Evolutionary conservation across 129 eudicot genomes (phyloP).

Genomic region (Centaurea solstitialis): DNA sequence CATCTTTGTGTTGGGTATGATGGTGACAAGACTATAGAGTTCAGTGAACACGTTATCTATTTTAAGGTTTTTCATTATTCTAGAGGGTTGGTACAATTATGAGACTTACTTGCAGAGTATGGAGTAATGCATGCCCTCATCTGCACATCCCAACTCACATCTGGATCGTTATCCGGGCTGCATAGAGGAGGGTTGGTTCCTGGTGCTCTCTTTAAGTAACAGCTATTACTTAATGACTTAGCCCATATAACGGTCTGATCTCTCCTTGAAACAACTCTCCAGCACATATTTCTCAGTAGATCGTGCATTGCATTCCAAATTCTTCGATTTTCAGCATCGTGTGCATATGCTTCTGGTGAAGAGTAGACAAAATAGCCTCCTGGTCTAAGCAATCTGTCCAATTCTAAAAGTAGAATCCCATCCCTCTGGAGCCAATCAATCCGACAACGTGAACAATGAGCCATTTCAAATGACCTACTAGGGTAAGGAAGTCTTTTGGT

Average conservation of each 20-base stretch:
- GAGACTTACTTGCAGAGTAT: slow-evolving; percentile 69
- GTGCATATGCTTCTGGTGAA: slow-evolving; percentile 95
- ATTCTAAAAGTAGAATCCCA: slow-evolving; percentile 73
- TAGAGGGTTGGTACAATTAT: neutral
- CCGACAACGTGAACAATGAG: slow-evolving; percentile 89
- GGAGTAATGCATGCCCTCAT: slow-evolving; percentile 88
- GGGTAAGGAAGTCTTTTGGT: slow-evolving; percentile 88
- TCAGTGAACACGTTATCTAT: neutral
- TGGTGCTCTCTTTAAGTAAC: slow-evolving; percentile 60
- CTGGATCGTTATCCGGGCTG: slow-evolving; percentile 68
- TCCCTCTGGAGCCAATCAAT: slow-evolving; percentile 95
- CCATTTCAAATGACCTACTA: slow-evolving; percentile 84
- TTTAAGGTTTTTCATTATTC: neutral
- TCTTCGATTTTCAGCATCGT: slow-evolving; percentile 74
- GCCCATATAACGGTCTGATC: slow-evolving; percentile 96
- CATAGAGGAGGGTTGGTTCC: slow-evolving; percentile 73
- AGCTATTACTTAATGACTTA: slow-evolving; percentile 74
- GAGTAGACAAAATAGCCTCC: slow-evolving; percentile 93
- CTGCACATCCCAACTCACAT: slow-evolving; percentile 72
- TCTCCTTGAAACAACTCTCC: slow-evolving; percentile 86
- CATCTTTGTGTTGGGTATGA: neutral
- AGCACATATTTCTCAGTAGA: slow-evolving; percentile 80
- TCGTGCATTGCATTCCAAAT: slow-evolving; percentile 85
- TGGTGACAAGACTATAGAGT: neutral
- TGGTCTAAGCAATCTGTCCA: slow-evolving; percentile 86